A percentile compares a stretch with the other conserved stretches of the same genome.
phyloP scores from a whole-genome alignment of 345 rosid genomes.

The Acer yangbiense region DNA sequence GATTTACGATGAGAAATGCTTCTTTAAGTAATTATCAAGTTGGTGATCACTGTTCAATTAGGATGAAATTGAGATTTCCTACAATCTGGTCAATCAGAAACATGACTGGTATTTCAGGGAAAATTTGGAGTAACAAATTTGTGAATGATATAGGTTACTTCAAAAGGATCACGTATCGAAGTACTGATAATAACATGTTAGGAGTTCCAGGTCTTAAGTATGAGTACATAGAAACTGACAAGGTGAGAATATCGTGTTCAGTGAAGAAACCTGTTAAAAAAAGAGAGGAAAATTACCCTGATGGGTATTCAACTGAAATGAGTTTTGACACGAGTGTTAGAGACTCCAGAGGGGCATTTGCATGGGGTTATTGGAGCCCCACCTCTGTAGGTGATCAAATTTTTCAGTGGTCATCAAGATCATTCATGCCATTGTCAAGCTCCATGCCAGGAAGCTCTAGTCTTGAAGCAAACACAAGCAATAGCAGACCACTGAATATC shows the following conservation, averaged over 20 bases:
- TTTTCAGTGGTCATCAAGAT: no score
- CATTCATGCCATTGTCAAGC: no score
- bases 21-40: slow-evolving; percentile 15
- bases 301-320: slow-evolving; percentile 29
- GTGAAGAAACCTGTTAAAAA: slow-evolving; percentile 1
- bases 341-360: neutral
- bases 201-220: slow-evolving; percentile 33
- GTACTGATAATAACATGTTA: neutral
- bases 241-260: slow-evolving; percentile 17
- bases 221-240: slow-evolving; percentile 22
- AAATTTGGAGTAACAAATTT: slow-evolving; percentile 29
- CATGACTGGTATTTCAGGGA: slow-evolving; percentile 22
- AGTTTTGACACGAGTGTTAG: slow-evolving; percentile 18
- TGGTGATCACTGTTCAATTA: slow-evolving; percentile 33
- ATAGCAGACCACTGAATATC: no score
- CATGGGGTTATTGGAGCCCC: slow-evolving; percentile 22
- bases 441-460: no score
- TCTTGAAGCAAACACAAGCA: no score
- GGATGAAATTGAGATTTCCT: slow-evolving; percentile 40
- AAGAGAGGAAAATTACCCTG: slow-evolving; percentile 21
- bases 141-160: slow-evolving; percentile 23
- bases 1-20: slow-evolving; percentile 18
- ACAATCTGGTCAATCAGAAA: slow-evolving; percentile 35
- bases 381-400: slow-evolving; percentile 29
- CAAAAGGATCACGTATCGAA: neutral